Percentiles rank a stretch among this genome's conserved stretches.
Conservation (phyloP, 106 monocot genomes). For the Phalaenopsis aphrodite region DNA sequence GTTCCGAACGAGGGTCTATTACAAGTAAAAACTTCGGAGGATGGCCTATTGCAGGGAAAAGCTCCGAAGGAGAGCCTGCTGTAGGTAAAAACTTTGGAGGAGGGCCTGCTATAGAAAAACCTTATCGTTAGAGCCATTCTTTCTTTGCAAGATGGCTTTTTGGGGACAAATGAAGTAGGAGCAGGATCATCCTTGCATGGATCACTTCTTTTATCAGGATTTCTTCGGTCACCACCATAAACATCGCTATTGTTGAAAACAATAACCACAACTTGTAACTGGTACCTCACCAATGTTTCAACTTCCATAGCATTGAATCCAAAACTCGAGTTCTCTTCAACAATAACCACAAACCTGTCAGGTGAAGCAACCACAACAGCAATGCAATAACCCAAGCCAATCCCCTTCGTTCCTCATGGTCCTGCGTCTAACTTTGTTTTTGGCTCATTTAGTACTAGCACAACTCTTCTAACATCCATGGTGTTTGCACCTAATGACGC, state of each 20-base stretch:
- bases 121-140: too few species aligned
- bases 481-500: constrained; percentile 97
- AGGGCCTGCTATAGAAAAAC: too few species aligned
- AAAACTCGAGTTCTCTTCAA: constrained; percentile 95
- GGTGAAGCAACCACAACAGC: constrained; percentile 81
- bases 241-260: constrained; percentile 94
- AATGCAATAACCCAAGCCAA: constrained; percentile 95
- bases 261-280: constrained; percentile 77
- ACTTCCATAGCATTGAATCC: constrained; percentile 98
- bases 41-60: too few species aligned
- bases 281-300: constrained; percentile 94
- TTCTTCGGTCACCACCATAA: constrained; percentile 93
- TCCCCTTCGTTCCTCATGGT: constrained; percentile 99
- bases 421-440: constrained; percentile 95
- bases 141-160: too few species aligned
- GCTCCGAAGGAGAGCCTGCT: too few species aligned
- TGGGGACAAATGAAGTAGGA: constrained; percentile 80
- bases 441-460: constrained; percentile 88
- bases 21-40: too few species aligned
- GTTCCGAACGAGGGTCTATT: too few species aligned
- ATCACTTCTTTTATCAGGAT: constrained; percentile 74
- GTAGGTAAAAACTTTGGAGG: too few species aligned
- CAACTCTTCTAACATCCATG: constrained; percentile 92
- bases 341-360: constrained; percentile 78
- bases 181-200: constrained; percentile 86